Conservation (phyloP, 345 rosid genomes). For the Isatis tinctoria region DNA sequence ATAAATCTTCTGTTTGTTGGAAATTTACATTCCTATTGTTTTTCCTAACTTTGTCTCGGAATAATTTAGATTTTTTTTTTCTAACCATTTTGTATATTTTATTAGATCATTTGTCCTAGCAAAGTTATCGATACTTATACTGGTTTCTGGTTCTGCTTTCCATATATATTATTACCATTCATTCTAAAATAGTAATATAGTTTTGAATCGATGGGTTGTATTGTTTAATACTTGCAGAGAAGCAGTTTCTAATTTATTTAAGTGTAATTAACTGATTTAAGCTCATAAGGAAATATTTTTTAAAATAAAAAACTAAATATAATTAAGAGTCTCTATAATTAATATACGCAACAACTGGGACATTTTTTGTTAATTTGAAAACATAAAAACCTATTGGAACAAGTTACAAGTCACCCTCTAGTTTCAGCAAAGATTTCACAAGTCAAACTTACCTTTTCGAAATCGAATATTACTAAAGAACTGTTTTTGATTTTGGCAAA, state of each 20-base stretch:
- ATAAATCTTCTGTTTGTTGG: not conserved
- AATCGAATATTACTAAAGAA: constrained; percentile 7
- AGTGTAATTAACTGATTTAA: not conserved
- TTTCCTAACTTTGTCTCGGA: not conserved
- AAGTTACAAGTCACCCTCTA: constrained; percentile 18
- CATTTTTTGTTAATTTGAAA: not conserved
- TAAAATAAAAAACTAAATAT: no score
- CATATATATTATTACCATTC: not conserved
- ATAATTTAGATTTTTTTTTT: not conserved
- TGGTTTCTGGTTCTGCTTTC: not conserved
- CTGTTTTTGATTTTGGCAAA: not conserved
- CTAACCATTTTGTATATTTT: not conserved
- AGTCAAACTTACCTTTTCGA: constrained; percentile 29
- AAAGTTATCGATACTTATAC: not conserved
- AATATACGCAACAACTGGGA: not conserved
- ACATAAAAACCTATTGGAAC: not conserved
- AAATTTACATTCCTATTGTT: not conserved
- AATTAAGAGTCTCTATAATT: no score
- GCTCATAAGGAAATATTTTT: not conserved
- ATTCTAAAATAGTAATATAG: not conserved
- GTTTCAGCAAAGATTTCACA: not conserved
- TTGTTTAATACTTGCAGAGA: not conserved
- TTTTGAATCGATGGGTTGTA: not conserved
- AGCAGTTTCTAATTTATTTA: not conserved
- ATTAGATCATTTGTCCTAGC: not conserved